Base-by-base conservation (phyloP, 768 basidiomycete genomes). In the Pulveroboletus sp. region DNA sequence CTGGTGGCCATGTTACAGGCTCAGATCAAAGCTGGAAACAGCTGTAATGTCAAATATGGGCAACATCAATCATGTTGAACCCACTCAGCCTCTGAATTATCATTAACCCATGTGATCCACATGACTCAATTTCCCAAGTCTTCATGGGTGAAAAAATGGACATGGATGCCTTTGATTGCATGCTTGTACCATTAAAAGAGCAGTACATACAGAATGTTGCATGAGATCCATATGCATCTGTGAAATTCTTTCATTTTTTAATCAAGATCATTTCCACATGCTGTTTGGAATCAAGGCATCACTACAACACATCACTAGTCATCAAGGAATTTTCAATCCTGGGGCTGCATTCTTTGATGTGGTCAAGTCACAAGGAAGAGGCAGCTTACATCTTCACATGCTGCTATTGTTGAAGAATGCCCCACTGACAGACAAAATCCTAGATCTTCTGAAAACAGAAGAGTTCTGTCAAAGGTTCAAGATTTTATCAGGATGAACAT, bases 331-430 rank as follows among this genome's bases (percentile, higher is more conserved):
- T 4, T 39, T 47, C 3, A 30, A 30, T 1, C 19, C 12, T 0
- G 10, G 20, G 1, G 5, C 16, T 1, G 32, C 34, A 2, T 49
- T 22, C 2, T 37, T 54, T 8, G 41, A 45, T 0, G 13, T 19
- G 2, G 48, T 54, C 0, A 45, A 50, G 8, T 30, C 30, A 0
- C 53, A 54, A 24, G 53, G 45, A 32, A 4, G 35, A 1, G 44
- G 48, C 0, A 46, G 23, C 1, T 8, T 54, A 3, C 48, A 54
- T 6, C 44, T 54, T 5, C 45, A 54, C 6, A 16, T 46, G n/a
- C 5, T 54, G 2, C 1, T 46, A 1, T 47, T 35, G 44, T 13
- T 54, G 1, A 19, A 24, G 4, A 27, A 26, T 2, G 6, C 22
- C 1, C 47, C 40, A 4, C 4, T 27, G 0, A 1, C 6, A 0